Conservation (phyloP, 495 filamentous ascomycete genomes). For the Aspergillus egyptiacus region DNA sequence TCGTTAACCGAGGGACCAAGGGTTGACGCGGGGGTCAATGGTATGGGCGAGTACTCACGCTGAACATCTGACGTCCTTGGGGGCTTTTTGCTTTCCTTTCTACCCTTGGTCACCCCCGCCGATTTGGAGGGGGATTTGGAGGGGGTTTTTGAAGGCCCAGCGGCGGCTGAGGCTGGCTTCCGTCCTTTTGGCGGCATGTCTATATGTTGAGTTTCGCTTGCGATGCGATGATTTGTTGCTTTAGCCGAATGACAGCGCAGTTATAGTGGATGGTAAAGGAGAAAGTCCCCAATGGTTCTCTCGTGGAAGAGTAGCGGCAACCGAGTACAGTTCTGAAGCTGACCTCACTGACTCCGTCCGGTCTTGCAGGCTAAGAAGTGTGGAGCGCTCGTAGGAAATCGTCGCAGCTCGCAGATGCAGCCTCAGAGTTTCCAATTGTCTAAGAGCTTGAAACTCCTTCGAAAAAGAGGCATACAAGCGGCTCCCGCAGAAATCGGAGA, state of each 20-base stretch:
- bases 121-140: slow-evolving; percentile 20
- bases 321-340: background rate
- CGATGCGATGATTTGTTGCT: background rate
- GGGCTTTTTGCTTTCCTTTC: slow-evolving; percentile 19
- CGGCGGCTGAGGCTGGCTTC: slow-evolving; percentile 12
- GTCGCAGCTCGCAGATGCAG: background rate
- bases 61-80: slow-evolving; percentile 27
- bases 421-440: background rate
- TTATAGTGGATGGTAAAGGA: background rate
- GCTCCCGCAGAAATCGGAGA: background rate
- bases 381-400: background rate
- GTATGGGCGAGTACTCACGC: slow-evolving; percentile 37
- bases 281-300: background rate
- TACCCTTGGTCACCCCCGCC: slow-evolving; percentile 3
- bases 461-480: background rate
- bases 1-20: background rate
- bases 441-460: background rate
- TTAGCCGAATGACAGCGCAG: background rate
- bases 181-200: slow-evolving; percentile 27
- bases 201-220: background rate
- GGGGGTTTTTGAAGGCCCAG: slow-evolving; percentile 16
- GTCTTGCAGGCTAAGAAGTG: background rate
- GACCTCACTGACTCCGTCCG: background rate
- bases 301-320: background rate
- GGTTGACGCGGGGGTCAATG: background rate